These are phyloP conservation scores for Chenopodium quinoa DNA, from an alignment of 148 eudicot species.

Conservation along the genomic window DNA sequence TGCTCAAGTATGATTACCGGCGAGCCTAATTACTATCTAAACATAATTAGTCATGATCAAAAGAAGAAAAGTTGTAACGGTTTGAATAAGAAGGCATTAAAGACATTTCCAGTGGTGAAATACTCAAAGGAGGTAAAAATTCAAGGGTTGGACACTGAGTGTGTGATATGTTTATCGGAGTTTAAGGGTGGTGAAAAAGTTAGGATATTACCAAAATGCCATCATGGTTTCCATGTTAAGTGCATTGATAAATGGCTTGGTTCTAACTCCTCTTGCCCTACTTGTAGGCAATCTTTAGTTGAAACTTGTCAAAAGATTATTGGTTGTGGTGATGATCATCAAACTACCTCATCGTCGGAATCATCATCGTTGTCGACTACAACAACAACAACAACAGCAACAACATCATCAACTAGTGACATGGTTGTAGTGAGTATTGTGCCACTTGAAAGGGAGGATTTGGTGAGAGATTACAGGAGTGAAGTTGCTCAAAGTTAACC, in stretches of 20 bases:
- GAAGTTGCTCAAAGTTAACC: neutral
- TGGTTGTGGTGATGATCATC: conserved; percentile 27
- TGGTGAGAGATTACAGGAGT: conserved; percentile 40
- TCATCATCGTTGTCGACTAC: conserved; percentile 20
- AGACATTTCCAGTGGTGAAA: conserved; percentile 52
- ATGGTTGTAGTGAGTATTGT: conserved; percentile 35
- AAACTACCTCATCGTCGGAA: conserved; percentile 22
- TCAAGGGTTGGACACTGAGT: conserved; percentile 60
- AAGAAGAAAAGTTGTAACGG: conserved; percentile 10
- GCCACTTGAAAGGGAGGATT: conserved; percentile 53
- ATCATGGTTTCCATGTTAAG: conserved; percentile 75
- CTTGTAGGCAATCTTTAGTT: conserved; percentile 70
- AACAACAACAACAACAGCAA: conserved; percentile 9
- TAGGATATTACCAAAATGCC: conserved; percentile 68
- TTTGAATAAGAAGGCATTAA: conserved; percentile 56
- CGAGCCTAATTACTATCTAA: conserved; percentile 24
- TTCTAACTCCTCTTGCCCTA: conserved; percentile 86
- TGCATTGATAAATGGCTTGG: conserved; percentile 84
- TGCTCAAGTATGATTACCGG: conserved; percentile 18
- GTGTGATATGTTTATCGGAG: conserved; percentile 79
- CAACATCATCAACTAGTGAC: conserved; percentile 17
- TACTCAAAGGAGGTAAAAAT: conserved; percentile 44
- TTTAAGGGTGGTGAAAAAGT: conserved; percentile 51
- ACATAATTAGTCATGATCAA: conserved; percentile 12
- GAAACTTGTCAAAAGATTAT: conserved; percentile 64